These are phyloP conservation scores for Blastomyces silverae DNA, from an alignment of 2,329 filamentous ascomycete genomes.

Conservation along the genomic window DNA sequence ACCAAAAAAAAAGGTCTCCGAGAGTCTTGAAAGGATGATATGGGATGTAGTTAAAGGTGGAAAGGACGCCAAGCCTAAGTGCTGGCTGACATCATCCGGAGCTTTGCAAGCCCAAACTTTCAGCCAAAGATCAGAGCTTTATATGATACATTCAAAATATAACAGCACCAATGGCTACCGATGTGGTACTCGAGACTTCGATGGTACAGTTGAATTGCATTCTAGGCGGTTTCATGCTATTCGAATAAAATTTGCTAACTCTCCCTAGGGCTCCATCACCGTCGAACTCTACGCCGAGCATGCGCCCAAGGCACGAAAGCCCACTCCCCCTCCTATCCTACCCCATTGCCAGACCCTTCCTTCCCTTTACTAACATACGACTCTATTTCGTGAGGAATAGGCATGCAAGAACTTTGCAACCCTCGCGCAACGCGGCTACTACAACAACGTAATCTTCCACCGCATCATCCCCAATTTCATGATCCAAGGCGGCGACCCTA, in stretches of 20 bases:
- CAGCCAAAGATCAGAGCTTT: background rate
- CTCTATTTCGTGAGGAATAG: conserved; percentile 30
- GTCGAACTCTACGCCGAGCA: conserved; percentile 86
- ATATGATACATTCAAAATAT: background rate
- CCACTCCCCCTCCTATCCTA: conserved; percentile 9
- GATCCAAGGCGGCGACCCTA: conserved; percentile 91
- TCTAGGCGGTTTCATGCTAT: conserved; percentile 1
- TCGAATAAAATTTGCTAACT: conserved; percentile 8
- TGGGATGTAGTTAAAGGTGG: too few species aligned
- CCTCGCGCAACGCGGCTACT: conserved; percentile 77
- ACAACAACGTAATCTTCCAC: conserved; percentile 79
- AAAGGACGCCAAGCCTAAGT: background rate
- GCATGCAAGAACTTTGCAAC: conserved; percentile 83
- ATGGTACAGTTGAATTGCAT: conserved; percentile 52
- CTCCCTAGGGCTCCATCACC: conserved; percentile 64
- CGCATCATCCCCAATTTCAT: conserved; percentile 95
- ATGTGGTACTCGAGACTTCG: conserved; percentile 74
- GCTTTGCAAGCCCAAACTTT: too few species aligned
- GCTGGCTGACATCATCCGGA: background rate
- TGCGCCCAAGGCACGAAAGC: conserved; percentile 58
- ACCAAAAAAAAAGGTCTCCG: too few species aligned
- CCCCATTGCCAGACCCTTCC: conserved; percentile 10
- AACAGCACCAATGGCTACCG: conserved; percentile 58
- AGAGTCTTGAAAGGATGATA: too few species aligned
- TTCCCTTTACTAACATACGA: conserved; percentile 4